These are phyloP conservation scores for Elongisporangium senticosum DNA, from an alignment of 352 stramenopile species.

Conservation along the genomic window DNA sequence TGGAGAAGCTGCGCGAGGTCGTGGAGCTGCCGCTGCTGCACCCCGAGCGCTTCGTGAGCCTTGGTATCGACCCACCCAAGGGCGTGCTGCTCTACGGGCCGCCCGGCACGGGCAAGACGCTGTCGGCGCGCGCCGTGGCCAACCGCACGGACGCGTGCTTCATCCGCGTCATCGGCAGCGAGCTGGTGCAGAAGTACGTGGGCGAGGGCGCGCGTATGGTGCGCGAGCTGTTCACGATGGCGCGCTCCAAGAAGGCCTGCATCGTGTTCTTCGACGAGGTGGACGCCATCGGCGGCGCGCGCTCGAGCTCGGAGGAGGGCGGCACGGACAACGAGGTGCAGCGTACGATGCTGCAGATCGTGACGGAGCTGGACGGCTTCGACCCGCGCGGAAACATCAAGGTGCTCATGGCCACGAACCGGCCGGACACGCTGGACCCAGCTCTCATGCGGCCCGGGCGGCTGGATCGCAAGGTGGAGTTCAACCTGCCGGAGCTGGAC, in stretches of 20 bases:
- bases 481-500: conserved; percentile 97
- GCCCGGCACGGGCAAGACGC: conserved; percentile 96
- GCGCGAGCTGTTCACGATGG: conserved; percentile 99
- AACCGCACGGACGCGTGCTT: conserved; percentile 99
- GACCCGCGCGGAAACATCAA: conserved; percentile 99
- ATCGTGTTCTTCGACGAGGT: conserved; percentile 99
- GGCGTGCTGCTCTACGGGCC: conserved; percentile 98
- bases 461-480: conserved; percentile 99
- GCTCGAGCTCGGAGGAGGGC: conserved; percentile 87
- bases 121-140: conserved; percentile 95
- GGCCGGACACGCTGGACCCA: conserved; percentile 95
- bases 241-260: conserved; percentile 96
- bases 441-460: conserved; percentile 94
- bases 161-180: conserved; percentile 98
- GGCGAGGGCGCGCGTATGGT: conserved; percentile 99
- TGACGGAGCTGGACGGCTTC: conserved; percentile 99
- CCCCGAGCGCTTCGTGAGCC: conserved; percentile 97
- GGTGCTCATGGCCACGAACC: conserved; percentile 97
- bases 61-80: conserved; percentile 99
- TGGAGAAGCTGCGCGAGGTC: conserved; percentile 99
- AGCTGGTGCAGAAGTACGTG: conserved; percentile 99
- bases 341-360: conserved; percentile 99
- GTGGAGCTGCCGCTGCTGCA: conserved; percentile 98
- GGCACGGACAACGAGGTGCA: conserved; percentile 99
- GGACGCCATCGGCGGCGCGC: conserved; percentile 95